These are phyloP conservation scores for Phyllosticta citrichinensis DNA, from an alignment of 2,329 filamentous ascomycete species.

Conservation along the genomic window DNA sequence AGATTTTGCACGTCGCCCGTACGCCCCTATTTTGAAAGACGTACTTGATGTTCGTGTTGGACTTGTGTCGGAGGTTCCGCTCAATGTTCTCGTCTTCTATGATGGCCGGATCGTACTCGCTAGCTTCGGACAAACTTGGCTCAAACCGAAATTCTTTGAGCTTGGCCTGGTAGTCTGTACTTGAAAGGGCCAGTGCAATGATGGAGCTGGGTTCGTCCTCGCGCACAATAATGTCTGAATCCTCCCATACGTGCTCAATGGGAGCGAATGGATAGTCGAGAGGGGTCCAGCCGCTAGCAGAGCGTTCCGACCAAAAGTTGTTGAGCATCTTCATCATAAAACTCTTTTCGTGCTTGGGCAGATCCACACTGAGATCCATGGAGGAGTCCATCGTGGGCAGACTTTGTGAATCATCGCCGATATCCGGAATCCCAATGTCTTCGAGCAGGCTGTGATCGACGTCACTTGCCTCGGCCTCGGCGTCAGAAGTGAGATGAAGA, in stretches of 20 bases:
- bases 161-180: conserved; percentile 76
- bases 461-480: conserved; percentile 50
- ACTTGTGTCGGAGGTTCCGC: conserved; percentile 70
- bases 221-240: conserved; percentile 92
- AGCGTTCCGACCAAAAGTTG: conserved; percentile 97
- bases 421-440: conserved; percentile 55
- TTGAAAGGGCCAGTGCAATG: conserved; percentile 84
- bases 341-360: conserved; percentile 86
- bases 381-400: conserved; percentile 44
- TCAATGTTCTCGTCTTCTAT: conserved; percentile 64
- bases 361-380: conserved; percentile 55
- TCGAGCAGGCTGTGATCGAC: conserved; percentile 59
- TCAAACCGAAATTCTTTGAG: conserved; percentile 53
- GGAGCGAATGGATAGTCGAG: conserved; percentile 78
- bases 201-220: conserved; percentile 96
- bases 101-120: conserved; percentile 8
- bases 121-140: conserved; percentile 15
- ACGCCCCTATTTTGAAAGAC: conserved; percentile 91
- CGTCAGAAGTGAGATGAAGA: conserved; percentile 41
- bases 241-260: conserved; percentile 90
- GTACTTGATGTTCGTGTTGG: conserved; percentile 90
- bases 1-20: conserved; percentile 94
- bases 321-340: conserved; percentile 92
- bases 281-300: conserved; percentile 84
- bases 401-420: conserved; percentile 43